Evolutionary conservation across 192 early-diverging fungal genomes (phyloP).

Genomic region (Coemansia sp.): DNA sequence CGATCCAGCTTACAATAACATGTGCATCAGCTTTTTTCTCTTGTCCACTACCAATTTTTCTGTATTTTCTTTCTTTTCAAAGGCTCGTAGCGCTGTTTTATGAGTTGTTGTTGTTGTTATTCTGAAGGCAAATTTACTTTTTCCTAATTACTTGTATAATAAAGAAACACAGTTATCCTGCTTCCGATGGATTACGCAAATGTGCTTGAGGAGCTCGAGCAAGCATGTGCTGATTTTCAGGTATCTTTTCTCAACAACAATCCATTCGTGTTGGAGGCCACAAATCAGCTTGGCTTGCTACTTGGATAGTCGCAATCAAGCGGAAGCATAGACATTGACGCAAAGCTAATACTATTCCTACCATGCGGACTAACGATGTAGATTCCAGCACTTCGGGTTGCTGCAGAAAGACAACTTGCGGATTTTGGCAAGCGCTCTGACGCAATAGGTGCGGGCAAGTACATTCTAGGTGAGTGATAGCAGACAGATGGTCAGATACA

Average conservation of each 20-base stretch:
- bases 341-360: background rate
- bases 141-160: background rate
- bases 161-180: background rate
- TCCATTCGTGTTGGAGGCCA: background rate
- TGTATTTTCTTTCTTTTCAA: too few species aligned
- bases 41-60: too few species aligned
- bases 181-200: slow-evolving; percentile 35
- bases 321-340: background rate
- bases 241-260: slow-evolving; percentile 9
- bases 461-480: slow-evolving; percentile 32
- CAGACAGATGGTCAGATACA: background rate
- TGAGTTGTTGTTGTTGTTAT: too few species aligned
- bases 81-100: too few species aligned
- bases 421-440: slow-evolving; percentile 50
- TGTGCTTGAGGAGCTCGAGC: slow-evolving; percentile 37
- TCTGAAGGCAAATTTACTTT: background rate
- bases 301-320: background rate
- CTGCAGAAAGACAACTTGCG: slow-evolving; percentile 37
- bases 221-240: slow-evolving; percentile 52
- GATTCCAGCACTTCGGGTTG: slow-evolving; percentile 40
- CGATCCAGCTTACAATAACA: too few species aligned
- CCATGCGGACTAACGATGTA: slow-evolving; percentile 9
- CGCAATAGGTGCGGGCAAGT: slow-evolving; percentile 44
- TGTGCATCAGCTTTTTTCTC: too few species aligned
- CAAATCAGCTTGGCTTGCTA: background rate